A percentile compares a stretch with the other conserved stretches of the same genome.
Evolutionary conservation across 805 yeast genomes (phyloP).

Genomic region (Geotrichum ghanense): DNA sequence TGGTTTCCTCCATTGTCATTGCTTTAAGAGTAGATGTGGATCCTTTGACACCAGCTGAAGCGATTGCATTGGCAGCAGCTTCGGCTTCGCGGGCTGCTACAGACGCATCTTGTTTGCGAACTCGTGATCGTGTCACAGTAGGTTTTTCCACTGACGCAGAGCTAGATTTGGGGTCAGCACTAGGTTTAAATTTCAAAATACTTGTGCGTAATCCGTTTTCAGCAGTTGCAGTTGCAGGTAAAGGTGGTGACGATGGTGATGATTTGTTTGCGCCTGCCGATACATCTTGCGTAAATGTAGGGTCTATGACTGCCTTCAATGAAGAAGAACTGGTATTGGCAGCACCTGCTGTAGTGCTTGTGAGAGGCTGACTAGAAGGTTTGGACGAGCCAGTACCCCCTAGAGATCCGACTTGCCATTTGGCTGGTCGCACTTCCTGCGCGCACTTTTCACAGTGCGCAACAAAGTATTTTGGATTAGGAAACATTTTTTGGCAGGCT

Average conservation of each 20-base stretch:
- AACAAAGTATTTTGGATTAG: slow-evolving; percentile 42
- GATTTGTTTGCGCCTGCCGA: no score
- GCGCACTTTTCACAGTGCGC: slow-evolving; percentile 61
- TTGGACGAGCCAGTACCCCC: slow-evolving; percentile 8
- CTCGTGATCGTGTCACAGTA: not conserved
- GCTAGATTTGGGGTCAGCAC: not conserved
- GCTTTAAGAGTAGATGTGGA: not conserved
- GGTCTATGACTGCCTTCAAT: no score
- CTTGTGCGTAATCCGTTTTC: not conserved
- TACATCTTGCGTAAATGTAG: no score
- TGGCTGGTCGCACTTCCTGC: slow-evolving; percentile 18
- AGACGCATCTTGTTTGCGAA: not conserved
- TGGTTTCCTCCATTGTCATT: slow-evolving; percentile 1
- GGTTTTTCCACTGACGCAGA: not conserved
- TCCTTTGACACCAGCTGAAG: not conserved
- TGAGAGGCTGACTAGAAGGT: no score
- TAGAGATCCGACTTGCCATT: slow-evolving; percentile 16
- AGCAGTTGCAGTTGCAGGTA: not conserved
- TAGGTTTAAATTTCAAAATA: not conserved
- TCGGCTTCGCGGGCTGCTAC: slow-evolving; percentile 1
- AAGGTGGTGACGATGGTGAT: not conserved
- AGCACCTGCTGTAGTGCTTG: no score
- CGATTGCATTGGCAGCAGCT: not conserved
- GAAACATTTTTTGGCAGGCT: slow-evolving; percentile 48
- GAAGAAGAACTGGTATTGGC: no score